A percentile compares a stretch with the other conserved stretches of the same genome.
phyloP scores from a whole-genome alignment of 2,329 filamentous ascomycete genomes.

The Phialemonium atrogriseum region DNA sequence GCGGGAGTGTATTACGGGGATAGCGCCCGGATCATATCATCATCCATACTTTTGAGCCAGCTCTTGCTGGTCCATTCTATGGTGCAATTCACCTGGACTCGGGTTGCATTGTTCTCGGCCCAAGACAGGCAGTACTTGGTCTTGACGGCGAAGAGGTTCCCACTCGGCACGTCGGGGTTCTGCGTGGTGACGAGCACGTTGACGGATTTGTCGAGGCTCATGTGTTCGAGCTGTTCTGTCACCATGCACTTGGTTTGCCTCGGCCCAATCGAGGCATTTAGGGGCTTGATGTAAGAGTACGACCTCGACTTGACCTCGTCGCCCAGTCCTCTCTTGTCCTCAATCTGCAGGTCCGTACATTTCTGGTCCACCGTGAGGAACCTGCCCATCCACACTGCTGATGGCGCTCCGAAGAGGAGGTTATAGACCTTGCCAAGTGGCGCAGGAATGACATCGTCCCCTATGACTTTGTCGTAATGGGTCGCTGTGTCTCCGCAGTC shows the following conservation, averaged over 20 bases:
- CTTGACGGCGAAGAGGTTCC: slow-evolving; percentile 84
- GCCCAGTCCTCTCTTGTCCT: slow-evolving; percentile 71
- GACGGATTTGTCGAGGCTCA: slow-evolving; percentile 82
- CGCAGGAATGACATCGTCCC: slow-evolving; percentile 78
- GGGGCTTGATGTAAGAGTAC: slow-evolving; percentile 87
- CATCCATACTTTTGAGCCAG: slow-evolving; percentile 80
- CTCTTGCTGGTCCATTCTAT: slow-evolving; percentile 98
- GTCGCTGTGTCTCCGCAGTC: slow-evolving; percentile 71
- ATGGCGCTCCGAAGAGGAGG: slow-evolving; percentile 75
- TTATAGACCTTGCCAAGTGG: slow-evolving; percentile 89
- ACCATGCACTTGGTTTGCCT: slow-evolving; percentile 93
- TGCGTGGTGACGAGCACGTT: slow-evolving; percentile 77
- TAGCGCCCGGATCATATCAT: no score
- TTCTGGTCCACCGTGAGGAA: slow-evolving; percentile 86
- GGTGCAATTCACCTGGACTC: slow-evolving; percentile 77
- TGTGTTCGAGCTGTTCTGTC: slow-evolving; percentile 70
- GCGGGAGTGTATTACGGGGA: slow-evolving; percentile 3
- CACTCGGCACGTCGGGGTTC: slow-evolving; percentile 90
- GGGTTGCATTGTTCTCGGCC: slow-evolving; percentile 78
- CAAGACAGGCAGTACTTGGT: slow-evolving; percentile 93
- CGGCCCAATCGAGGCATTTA: slow-evolving; percentile 76
- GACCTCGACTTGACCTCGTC: slow-evolving; percentile 66
- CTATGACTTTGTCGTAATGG: slow-evolving; percentile 79
- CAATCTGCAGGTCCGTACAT: slow-evolving; percentile 76
- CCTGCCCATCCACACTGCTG: slow-evolving; percentile 73